Evolutionary conservation across 2,329 filamentous ascomycete genomes (phyloP).

Genomic region (Fusarium palustre): DNA sequence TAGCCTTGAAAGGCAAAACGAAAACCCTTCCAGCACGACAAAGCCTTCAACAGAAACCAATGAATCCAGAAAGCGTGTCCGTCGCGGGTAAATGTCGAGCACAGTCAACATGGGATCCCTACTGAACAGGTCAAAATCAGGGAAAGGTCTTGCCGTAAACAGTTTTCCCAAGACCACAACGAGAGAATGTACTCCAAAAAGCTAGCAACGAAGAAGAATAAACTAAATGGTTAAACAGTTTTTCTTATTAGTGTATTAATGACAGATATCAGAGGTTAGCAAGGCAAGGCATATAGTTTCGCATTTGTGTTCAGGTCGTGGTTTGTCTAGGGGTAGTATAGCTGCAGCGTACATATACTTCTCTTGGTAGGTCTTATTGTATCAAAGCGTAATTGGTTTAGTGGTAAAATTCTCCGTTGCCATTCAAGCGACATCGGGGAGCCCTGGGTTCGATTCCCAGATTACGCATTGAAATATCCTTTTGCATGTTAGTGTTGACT

Average conservation of each 20-base stretch:
- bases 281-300: not conserved
- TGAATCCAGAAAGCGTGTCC: not conserved
- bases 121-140: not conserved
- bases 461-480: not conserved
- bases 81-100: not conserved
- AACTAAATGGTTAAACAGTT: not conserved
- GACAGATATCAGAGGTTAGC: not conserved
- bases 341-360: not conserved
- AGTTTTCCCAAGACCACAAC: no score
- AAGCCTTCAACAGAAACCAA: not conserved
- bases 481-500: not conserved
- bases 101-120: not conserved
- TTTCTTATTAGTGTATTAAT: not conserved
- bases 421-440: not conserved
- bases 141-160: not conserved
- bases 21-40: not conserved
- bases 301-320: not conserved
- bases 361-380: not conserved
- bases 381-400: conserved; percentile 8
- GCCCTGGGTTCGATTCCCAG: conserved; percentile 12
- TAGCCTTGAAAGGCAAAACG: not conserved
- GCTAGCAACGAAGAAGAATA: not conserved
- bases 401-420: conserved; percentile 13
- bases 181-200: not conserved
- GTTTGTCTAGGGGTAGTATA: not conserved